These are phyloP conservation scores for Alopecurus myosuroides DNA, from an alignment of 176 grass and related monocot species.

Conservation along the genomic window DNA sequence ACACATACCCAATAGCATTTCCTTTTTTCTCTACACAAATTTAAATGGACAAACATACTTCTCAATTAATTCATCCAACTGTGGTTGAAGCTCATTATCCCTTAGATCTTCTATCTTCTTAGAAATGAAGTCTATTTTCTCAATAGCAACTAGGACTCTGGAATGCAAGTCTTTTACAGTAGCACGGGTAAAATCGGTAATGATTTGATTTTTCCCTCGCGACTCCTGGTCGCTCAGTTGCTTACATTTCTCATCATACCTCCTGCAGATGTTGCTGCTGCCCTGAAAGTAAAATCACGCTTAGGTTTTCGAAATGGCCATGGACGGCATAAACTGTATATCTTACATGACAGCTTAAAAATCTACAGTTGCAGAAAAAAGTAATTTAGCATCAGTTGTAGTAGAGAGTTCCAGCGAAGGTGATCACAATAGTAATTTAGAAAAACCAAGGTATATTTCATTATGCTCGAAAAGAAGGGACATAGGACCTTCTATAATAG, in stretches of 20 bases:
- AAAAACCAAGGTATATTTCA: neutral
- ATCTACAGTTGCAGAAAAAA: neutral
- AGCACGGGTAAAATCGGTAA: conserved; percentile 52
- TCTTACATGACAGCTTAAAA: neutral
- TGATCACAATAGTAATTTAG: neutral
- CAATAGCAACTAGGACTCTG: conserved; percentile 66
- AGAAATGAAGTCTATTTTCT: conserved; percentile 66
- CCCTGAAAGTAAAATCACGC: conserved; percentile 34
- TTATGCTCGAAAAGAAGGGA: neutral
- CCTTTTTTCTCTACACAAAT: neutral
- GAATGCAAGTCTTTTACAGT: conserved; percentile 68
- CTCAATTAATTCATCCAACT: conserved; percentile 61
- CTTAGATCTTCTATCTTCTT: conserved; percentile 64
- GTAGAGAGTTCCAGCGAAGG: neutral
- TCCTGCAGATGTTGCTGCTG: conserved; percentile 44
- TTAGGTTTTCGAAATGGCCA: neutral
- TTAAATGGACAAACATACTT: conserved; percentile 33
- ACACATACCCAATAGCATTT: neutral
- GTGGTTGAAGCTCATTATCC: conserved; percentile 70
- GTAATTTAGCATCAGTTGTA: neutral
- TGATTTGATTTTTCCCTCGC: conserved; percentile 31
- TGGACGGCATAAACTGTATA: neutral
- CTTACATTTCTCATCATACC: conserved; percentile 56
- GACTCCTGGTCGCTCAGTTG: conserved; percentile 56
- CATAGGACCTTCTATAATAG: neutral